Percentiles rank a stretch among this genome's conserved stretches.
Conservation (phyloP, 2,329 filamentous ascomycete species). For the Magnaporthiopsis rhizophila region DNA sequence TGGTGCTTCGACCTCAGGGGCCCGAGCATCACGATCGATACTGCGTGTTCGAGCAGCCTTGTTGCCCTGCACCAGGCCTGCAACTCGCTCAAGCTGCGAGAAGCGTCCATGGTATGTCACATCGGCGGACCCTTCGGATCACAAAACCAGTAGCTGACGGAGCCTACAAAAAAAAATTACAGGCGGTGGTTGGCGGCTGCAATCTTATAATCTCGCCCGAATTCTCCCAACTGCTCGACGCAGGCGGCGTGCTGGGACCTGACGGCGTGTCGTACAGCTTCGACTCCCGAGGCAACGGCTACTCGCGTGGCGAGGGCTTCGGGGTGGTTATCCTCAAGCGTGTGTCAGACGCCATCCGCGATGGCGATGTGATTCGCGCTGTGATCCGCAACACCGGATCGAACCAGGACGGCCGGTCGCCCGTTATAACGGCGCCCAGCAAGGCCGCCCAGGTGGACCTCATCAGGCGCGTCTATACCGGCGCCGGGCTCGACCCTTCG, state of each 20-base stretch:
- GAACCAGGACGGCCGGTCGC: conserved; percentile 23
- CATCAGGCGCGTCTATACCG: conserved; percentile 22
- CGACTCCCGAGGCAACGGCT: conserved; percentile 37
- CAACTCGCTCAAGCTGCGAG: conserved; percentile 14
- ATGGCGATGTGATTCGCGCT: conserved; percentile 30
- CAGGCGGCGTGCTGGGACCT: conserved; percentile 13
- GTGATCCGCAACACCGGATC: conserved; percentile 27
- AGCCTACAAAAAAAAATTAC: background rate
- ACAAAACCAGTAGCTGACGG: background rate
- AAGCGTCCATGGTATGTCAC: conserved; percentile 13
- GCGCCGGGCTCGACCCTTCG: conserved; percentile 20
- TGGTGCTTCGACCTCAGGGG: conserved; percentile 28
- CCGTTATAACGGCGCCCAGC: conserved; percentile 22
- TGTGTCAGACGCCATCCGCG: conserved; percentile 35
- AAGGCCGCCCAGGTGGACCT: conserved; percentile 23
- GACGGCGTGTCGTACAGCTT: conserved; percentile 21
- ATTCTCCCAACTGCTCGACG: conserved; percentile 12
- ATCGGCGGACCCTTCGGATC: background rate
- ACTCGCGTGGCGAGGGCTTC: conserved; percentile 45
- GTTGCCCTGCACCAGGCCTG: conserved; percentile 24
- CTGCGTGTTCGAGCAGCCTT: conserved; percentile 28
- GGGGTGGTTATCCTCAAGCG: conserved; percentile 42
- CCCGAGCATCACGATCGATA: conserved; percentile 28
- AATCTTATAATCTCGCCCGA: conserved; percentile 16
- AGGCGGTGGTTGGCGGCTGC: conserved; percentile 19